phyloP scores from a whole-genome alignment of 2,329 filamentous ascomycete genomes.

The Myotisia sp. region DNA sequence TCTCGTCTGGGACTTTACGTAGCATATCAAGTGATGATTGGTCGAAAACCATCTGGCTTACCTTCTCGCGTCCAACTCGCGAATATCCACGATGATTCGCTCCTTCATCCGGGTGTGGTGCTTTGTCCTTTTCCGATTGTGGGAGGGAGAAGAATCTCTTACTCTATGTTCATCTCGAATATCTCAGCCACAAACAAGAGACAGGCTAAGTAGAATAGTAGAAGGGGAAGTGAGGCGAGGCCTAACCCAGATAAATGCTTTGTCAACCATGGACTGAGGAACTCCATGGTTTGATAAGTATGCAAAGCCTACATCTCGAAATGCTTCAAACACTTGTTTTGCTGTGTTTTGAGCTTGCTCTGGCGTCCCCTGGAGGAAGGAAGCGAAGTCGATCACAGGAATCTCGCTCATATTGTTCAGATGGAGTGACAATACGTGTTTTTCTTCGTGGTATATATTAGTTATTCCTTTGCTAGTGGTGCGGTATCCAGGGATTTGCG shows the following conservation, averaged over 20 bases:
- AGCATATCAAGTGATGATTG: slow-evolving; percentile 31
- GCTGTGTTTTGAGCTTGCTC: slow-evolving; percentile 22
- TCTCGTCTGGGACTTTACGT: slow-evolving; percentile 37
- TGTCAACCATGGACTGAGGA: slow-evolving; percentile 23
- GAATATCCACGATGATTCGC: slow-evolving; percentile 43
- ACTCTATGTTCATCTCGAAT: not conserved
- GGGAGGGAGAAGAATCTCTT: slow-evolving; percentile 33
- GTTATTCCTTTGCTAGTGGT: too few species aligned
- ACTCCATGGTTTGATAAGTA: slow-evolving; percentile 38
- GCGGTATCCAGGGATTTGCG: too few species aligned
- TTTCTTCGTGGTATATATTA: too few species aligned
- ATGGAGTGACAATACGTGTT: too few species aligned
- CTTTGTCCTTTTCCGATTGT: slow-evolving; percentile 34
- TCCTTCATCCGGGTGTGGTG: slow-evolving; percentile 37
- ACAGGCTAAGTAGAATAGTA: not conserved
- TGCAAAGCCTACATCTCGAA: slow-evolving; percentile 34
- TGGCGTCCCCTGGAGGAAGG: slow-evolving; percentile 20
- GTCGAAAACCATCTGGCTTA: slow-evolving; percentile 33
- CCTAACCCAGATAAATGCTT: slow-evolving; percentile 31
- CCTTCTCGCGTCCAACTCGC: slow-evolving; percentile 41
- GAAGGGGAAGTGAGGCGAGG: slow-evolving; percentile 8
- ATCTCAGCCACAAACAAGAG: too few species aligned
- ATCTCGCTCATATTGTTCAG: slow-evolving; percentile 15
- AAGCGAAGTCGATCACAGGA: slow-evolving; percentile 28
- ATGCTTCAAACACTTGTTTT: slow-evolving; percentile 29